These are phyloP conservation scores for Apiospora hydei DNA, from an alignment of 2,329 filamentous ascomycete genomes.

Conservation along the genomic window DNA sequence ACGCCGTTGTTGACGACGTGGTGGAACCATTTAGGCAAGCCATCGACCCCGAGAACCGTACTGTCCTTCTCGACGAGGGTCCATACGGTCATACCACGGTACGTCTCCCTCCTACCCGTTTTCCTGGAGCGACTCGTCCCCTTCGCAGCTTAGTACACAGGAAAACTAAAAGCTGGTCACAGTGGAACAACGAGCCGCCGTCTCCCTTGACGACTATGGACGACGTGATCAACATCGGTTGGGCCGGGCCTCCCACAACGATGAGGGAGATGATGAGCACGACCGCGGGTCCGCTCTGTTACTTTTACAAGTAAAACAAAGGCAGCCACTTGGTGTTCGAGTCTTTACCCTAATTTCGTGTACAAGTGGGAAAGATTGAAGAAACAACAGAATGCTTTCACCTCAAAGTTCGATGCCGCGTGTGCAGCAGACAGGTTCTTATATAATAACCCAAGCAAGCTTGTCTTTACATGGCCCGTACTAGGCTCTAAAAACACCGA, in stretches of 20 bases:
- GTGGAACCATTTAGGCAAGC: not conserved
- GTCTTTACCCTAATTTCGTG: not conserved
- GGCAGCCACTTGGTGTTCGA: too few relatives aligned
- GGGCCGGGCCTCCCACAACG: not conserved
- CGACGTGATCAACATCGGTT: not conserved
- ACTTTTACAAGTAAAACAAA: not conserved
- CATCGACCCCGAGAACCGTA: not conserved
- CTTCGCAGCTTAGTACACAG: too few relatives aligned
- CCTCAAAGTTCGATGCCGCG: not conserved
- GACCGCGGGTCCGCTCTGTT: not conserved
- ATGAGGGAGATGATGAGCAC: constrained; percentile 16
- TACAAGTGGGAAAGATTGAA: not conserved
- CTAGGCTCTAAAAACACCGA: not conserved
- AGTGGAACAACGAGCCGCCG: not conserved
- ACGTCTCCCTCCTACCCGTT: not conserved
- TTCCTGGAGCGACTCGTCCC: not conserved
- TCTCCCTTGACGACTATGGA: not conserved
- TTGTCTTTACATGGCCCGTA: not conserved
- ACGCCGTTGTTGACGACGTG: not conserved
- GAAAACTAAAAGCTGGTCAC: not conserved
- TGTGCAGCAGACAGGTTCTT: not conserved
- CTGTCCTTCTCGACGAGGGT: not conserved
- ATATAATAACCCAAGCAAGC: not conserved
- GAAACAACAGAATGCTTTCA: not conserved
- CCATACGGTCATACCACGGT: not conserved